phyloP scores from a whole-genome alignment of 331 rosid species.

The Stylosanthes scabra region DNA sequence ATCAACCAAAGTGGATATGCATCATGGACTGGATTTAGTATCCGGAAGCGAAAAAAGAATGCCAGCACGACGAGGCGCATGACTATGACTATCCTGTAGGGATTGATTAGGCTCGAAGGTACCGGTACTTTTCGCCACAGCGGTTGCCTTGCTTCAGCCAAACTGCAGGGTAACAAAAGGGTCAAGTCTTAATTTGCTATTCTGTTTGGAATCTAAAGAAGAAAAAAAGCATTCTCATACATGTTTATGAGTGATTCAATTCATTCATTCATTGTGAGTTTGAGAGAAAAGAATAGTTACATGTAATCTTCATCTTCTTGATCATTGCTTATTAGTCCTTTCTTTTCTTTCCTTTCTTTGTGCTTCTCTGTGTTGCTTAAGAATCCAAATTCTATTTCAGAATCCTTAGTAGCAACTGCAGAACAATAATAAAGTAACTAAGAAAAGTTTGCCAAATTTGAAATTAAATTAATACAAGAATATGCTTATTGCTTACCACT shows the following conservation, averaged over 20 bases:
- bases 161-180: conserved; percentile 43
- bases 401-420: conserved; percentile 63
- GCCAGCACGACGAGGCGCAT: conserved; percentile 66
- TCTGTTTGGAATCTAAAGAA: not conserved
- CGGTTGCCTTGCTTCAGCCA: conserved; percentile 87
- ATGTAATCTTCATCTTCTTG: conserved; percentile 67
- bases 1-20: conserved; percentile 82
- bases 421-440: not conserved
- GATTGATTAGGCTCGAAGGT: conserved; percentile 79
- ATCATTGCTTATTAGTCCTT: conserved; percentile 59
- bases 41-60: conserved; percentile 82
- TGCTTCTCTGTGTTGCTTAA: conserved; percentile 58
- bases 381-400: conserved; percentile 60
- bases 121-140: conserved; percentile 83
- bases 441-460: conserved; percentile 8
- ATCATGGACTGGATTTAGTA: conserved; percentile 75
- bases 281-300: conserved; percentile 50
- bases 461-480: conserved; percentile 18
- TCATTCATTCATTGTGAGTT: conserved; percentile 21
- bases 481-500: conserved; percentile 68
- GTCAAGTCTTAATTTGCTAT: not conserved
- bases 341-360: conserved; percentile 72
- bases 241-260: not conserved
- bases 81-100: conserved; percentile 86
- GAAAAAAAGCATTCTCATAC: not conserved